Evolutionary conservation across 2,329 filamentous ascomycete species (phyloP).

Genomic region (Drechslerella coelobrocha): DNA sequence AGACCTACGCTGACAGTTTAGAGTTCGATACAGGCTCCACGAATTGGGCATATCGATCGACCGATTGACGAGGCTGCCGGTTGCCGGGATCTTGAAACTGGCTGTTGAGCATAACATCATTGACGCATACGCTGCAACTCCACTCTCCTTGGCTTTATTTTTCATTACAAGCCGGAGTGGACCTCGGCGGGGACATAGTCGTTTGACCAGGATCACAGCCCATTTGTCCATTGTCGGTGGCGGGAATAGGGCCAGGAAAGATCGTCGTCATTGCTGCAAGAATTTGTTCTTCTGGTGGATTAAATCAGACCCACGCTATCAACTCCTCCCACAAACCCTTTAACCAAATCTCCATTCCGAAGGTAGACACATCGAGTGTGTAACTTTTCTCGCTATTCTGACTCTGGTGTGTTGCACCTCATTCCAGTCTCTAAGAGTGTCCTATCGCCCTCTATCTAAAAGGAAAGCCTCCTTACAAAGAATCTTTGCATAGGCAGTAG

Average conservation of each 20-base stretch:
- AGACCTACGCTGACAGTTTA: background rate
- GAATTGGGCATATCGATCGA: background rate
- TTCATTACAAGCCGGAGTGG: too few relatives aligned
- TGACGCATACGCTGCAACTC: too few relatives aligned
- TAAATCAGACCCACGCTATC: background rate
- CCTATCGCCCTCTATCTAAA: too few relatives aligned
- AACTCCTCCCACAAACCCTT: background rate
- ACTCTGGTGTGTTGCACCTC: too few relatives aligned
- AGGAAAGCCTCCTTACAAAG: too few relatives aligned
- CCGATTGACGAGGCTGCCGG: background rate
- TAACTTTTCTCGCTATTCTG: too few relatives aligned
- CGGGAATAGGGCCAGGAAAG: background rate
- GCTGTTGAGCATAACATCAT: background rate
- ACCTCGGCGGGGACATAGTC: too few relatives aligned
- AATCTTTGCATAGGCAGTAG: too few relatives aligned
- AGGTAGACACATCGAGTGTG: too few relatives aligned
- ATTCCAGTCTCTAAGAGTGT: too few relatives aligned
- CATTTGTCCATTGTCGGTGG: background rate
- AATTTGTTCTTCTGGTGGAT: background rate
- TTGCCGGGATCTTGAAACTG: constrained; percentile 4
- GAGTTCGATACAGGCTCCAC: too few relatives aligned
- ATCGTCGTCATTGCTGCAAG: background rate
- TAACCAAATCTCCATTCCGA: background rate
- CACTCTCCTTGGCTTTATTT: background rate
- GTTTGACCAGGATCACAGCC: too few relatives aligned